These are phyloP conservation scores for Alternaria alternata DNA, from an alignment of 2,329 filamentous ascomycete species.

Conservation along the genomic window DNA sequence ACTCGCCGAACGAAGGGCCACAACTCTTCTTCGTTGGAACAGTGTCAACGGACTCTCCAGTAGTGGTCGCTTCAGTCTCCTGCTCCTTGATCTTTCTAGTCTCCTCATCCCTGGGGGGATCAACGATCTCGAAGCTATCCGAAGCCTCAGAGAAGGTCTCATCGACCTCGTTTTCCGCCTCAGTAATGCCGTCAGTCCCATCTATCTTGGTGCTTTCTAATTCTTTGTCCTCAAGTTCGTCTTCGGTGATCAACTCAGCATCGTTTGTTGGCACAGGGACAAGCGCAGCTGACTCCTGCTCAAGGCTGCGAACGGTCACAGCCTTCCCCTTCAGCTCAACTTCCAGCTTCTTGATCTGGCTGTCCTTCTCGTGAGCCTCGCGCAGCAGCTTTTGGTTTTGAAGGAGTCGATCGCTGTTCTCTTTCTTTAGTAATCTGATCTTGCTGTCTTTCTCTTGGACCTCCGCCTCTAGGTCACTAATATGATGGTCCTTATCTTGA, in stretches of 20 bases:
- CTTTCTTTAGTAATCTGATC: constrained; percentile 13
- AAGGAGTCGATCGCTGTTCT: constrained; percentile 12
- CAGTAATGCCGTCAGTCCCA: background rate
- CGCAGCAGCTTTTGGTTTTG: constrained; percentile 25
- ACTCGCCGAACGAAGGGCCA: constrained; percentile 2
- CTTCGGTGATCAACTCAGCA: background rate
- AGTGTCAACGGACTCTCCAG: background rate
- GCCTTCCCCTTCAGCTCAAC: constrained; percentile 19
- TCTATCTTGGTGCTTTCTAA: background rate
- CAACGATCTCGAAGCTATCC: background rate
- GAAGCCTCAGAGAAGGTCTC: background rate
- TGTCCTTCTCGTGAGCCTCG: constrained; percentile 28
- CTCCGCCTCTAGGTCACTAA: constrained; percentile 10
- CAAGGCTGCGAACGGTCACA: constrained; percentile 14
- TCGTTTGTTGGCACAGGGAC: background rate
- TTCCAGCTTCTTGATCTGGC: constrained; percentile 20
- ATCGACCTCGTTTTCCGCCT: background rate
- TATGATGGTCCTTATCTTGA: constrained; percentile 9
- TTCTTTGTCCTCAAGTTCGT: background rate
- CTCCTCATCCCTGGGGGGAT: background rate
- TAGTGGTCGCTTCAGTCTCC: background rate
- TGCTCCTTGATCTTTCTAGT: background rate
- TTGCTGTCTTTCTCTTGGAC: constrained; percentile 3
- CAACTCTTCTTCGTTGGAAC: background rate
- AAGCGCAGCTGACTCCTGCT: constrained; percentile 2